Evolutionary conservation across 495 filamentous ascomycete genomes (phyloP).

Genomic region (Bombardia bombarda): DNA sequence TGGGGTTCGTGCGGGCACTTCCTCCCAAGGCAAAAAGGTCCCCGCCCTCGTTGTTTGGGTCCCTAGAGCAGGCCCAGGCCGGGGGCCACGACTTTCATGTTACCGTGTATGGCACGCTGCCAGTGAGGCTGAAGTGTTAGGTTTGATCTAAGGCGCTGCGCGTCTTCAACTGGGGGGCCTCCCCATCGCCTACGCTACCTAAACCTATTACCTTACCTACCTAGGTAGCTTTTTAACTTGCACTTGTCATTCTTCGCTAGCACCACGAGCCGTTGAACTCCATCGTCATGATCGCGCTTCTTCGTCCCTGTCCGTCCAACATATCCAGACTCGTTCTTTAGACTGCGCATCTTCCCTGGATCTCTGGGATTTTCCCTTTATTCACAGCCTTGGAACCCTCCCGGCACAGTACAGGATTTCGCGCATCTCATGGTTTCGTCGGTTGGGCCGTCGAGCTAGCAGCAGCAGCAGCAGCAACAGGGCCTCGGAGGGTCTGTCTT

Average conservation of each 20-base stretch:
- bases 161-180: not conserved
- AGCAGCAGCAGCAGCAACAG: too few relatives aligned
- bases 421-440: constrained; percentile 12
- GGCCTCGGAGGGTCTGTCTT: too few relatives aligned
- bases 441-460: constrained; percentile 7
- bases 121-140: constrained; percentile 12
- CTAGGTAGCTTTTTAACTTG: not conserved
- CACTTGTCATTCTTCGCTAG: too few relatives aligned
- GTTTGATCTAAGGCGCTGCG: constrained; percentile 6
- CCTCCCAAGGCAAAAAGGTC: too few relatives aligned
- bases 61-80: not conserved
- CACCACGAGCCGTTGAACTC: not conserved
- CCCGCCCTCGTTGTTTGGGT: not conserved
- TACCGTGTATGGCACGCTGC: not conserved
- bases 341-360: not conserved
- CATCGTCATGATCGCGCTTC: not conserved
- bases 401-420: too few relatives aligned
- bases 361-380: too few relatives aligned
- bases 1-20: too few relatives aligned
- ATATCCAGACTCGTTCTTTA: not conserved
- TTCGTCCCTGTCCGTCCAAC: not conserved
- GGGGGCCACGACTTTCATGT: too few relatives aligned
- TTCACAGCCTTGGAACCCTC: too few relatives aligned
- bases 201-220: not conserved
- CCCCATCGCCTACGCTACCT: not conserved